Evolutionary conservation across 495 filamentous ascomycete species (phyloP).

Genomic region (Xylaria scruposa): DNA sequence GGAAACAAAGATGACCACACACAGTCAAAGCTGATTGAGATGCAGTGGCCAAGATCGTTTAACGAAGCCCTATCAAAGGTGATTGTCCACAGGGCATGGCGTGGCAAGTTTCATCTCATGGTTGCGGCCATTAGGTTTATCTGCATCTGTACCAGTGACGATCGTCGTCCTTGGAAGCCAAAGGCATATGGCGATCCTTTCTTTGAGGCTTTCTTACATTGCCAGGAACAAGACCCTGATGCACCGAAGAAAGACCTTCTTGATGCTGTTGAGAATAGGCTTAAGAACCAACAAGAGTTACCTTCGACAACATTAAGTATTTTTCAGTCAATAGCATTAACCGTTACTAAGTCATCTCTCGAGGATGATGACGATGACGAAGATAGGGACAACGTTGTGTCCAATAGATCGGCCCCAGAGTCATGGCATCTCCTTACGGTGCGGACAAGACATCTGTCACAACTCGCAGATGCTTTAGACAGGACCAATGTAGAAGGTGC

Average conservation of each 20-base stretch:
- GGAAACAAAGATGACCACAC: accelerated
- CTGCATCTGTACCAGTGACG: background rate
- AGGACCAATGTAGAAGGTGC: background rate
- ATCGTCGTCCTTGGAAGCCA: background rate
- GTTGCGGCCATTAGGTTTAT: background rate
- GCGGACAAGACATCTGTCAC: background rate
- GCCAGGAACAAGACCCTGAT: background rate
- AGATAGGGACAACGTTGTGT: background rate
- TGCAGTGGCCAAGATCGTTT: background rate
- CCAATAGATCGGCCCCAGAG: background rate
- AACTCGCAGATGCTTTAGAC: background rate
- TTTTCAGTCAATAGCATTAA: background rate
- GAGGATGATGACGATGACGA: too few species aligned
- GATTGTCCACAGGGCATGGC: background rate
- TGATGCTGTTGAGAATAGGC: background rate
- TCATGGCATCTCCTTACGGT: background rate
- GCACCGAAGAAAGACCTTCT: background rate
- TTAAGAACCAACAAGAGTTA: background rate
- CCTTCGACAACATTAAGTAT: background rate
- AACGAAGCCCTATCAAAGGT: background rate
- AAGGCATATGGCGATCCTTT: background rate
- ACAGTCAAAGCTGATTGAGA: slow-evolving; percentile 2
- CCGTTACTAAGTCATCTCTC: too few species aligned
- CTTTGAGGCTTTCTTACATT: background rate
- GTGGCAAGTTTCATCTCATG: background rate